phyloP scores from a whole-genome alignment of 331 rosid species.

The Malus hybrid region DNA sequence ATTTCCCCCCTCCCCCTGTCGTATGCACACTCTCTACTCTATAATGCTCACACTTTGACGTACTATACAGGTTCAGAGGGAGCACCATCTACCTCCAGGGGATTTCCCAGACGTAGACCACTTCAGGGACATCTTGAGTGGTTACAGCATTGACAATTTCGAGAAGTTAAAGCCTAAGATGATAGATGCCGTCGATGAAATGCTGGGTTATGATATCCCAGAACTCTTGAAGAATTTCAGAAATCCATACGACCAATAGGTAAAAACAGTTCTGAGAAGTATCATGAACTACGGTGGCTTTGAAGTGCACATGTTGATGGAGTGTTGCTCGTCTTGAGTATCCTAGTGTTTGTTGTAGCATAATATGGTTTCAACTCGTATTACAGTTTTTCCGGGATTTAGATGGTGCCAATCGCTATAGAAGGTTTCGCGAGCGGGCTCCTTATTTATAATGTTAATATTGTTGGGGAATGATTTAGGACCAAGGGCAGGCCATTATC shows the following conservation, averaged over 20 bases:
- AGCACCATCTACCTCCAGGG: constrained; percentile 76
- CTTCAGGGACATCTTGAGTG: constrained; percentile 50
- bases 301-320: neutral
- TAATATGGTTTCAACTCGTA: neutral
- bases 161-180: constrained; percentile 76
- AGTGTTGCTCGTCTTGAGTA: neutral
- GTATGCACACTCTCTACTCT: neutral
- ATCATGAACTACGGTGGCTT: neutral
- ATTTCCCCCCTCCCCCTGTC: neutral
- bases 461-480: neutral
- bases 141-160: constrained; percentile 65
- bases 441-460: neutral
- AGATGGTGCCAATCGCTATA: neutral
- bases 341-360: neutral
- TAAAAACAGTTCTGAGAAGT: neutral
- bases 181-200: constrained; percentile 77
- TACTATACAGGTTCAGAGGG: constrained; percentile 62
- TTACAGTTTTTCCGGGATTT: neutral
- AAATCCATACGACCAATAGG: constrained; percentile 56
- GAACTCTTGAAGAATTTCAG: constrained; percentile 68
- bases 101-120: constrained; percentile 80
- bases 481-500: neutral
- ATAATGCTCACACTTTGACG: neutral
- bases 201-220: constrained; percentile 84
- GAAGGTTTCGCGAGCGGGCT: neutral